Evolutionary conservation across 2,329 filamentous ascomycete species (phyloP), one percentile per base, ranked within the genome.

Genomic region (Fusarium buharicum): DNA sequence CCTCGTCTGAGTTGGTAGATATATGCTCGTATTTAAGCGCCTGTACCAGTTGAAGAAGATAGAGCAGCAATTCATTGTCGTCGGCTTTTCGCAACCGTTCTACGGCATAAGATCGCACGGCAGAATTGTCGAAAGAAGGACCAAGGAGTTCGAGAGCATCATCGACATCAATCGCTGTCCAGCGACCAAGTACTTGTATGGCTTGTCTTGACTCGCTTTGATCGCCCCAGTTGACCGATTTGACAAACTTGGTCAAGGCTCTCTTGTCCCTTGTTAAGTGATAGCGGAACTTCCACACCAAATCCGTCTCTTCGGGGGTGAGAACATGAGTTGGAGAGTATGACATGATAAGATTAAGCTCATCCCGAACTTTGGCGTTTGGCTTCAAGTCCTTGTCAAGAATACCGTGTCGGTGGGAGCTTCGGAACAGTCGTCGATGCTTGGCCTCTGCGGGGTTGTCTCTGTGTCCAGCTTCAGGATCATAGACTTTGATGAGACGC

Each of bases 251-350:
- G 30, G 94, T 99, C 55, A 98, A 81, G 3, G 94, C 91, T 69
- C 90, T 83, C 76, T 99, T 99, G 74, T 99, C 93, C 54, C 93
- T 85, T 1, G 93, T 95, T 18, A 99, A 78, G 74, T 97, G 94
- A 75, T 98, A 96, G 55, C 95, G 86, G 78, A 98, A 99, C 70
- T 96, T 95, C 96, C 96, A 99, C 17, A 99, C 87, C 47, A 97
- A 83, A 75, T 99, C 95, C 72, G 96, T 96, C 75, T 99, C 95
- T 73, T 97, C 93, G 0, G 92, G 86, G 1, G 88, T 92, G 20
- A 99, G 82, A 43, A 91, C 86, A 62, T 97, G 93, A 0, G 94
- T 97, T 4, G 95, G 95, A 7, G 94, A 93, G 71, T 97, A 97
- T 2, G 90, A 89, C 80, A 98, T 88, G 66, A 99, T 93, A 39